Conservation (phyloP, 2,329 filamentous ascomycete species). For the Cladosporium sp. region DNA sequence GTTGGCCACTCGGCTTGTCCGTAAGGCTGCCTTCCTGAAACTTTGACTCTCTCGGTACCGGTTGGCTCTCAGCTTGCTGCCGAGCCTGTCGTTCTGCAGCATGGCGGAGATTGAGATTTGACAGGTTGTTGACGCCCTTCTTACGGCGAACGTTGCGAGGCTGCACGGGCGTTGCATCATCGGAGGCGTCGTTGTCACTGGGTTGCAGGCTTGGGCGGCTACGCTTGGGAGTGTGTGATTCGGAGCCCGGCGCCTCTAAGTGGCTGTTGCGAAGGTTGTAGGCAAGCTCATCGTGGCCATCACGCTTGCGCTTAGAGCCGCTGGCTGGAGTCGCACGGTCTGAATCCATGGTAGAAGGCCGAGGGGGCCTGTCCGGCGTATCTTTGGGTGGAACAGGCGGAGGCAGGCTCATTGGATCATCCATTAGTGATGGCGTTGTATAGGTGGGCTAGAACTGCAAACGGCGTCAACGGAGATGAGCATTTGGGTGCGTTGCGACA, state of each 20-base stretch:
- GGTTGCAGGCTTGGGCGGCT: constrained; percentile 27
- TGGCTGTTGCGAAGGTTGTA: constrained; percentile 25
- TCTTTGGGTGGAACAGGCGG: constrained; percentile 37
- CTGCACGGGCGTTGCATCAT: constrained; percentile 28
- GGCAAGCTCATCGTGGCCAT: constrained; percentile 25
- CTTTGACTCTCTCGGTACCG: constrained; percentile 57
- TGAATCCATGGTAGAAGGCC: constrained; percentile 24
- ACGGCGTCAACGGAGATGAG: constrained; percentile 12
- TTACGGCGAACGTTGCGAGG: constrained; percentile 36
- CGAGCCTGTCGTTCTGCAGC: constrained; percentile 29
- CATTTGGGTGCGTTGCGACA: not conserved
- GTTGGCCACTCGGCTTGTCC: constrained; percentile 70
- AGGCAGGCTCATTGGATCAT: constrained; percentile 26
- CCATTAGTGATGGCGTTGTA: constrained; percentile 21
- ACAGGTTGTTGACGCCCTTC: constrained; percentile 36
- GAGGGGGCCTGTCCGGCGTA: constrained; percentile 21
- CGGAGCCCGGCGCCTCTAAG: constrained; percentile 24
- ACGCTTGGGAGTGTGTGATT: constrained; percentile 33
- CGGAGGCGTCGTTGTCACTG: constrained; percentile 27
- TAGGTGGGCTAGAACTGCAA: constrained; percentile 6
- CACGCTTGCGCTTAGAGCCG: constrained; percentile 35
- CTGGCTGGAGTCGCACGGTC: constrained; percentile 25
- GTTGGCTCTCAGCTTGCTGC: constrained; percentile 17
- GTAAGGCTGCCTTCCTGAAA: constrained; percentile 83
- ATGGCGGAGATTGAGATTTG: constrained; percentile 37